Conservation (phyloP, 192 early-diverging fungal species). For the Gamsiella multidivaricata region DNA sequence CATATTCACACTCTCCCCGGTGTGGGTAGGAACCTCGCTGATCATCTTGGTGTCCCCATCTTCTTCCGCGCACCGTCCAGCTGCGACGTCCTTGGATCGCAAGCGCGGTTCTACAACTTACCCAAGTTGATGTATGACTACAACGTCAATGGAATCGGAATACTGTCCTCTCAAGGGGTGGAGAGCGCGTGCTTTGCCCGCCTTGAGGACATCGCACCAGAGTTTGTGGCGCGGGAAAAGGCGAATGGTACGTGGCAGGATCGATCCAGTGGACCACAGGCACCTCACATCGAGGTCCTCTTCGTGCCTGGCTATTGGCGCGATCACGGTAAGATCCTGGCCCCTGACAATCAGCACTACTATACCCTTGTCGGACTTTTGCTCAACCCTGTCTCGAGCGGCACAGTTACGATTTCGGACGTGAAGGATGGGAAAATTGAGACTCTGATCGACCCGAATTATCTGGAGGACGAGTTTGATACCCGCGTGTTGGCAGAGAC, state of each 20-base stretch:
- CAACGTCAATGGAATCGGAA: slow-evolving; percentile 18
- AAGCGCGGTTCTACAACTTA: not conserved
- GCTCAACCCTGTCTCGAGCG: slow-evolving; percentile 36
- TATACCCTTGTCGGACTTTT: slow-evolving; percentile 22
- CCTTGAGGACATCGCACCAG: slow-evolving; percentile 38
- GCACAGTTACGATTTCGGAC: slow-evolving; percentile 33
- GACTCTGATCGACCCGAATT: slow-evolving; percentile 45
- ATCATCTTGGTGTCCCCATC: slow-evolving; percentile 48
- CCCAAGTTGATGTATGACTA: slow-evolving; percentile 25
- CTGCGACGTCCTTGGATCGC: not conserved
- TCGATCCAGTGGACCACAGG: slow-evolving; percentile 26
- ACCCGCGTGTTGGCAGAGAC: slow-evolving; percentile 32
- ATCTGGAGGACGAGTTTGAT: slow-evolving; percentile 36
- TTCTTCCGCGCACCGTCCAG: slow-evolving; percentile 8
- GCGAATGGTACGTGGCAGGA: slow-evolving; percentile 49
- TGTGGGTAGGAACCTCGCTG: slow-evolving; percentile 53
- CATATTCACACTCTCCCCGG: slow-evolving; percentile 52
- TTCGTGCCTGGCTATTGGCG: slow-evolving; percentile 14
- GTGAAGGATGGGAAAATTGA: slow-evolving; percentile 31
- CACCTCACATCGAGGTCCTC: slow-evolving; percentile 41
- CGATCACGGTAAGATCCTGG: not conserved
- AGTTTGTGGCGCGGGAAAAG: slow-evolving; percentile 50
- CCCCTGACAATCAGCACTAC: slow-evolving; percentile 21
- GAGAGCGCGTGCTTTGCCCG: slow-evolving; percentile 34
- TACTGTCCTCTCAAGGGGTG: slow-evolving; percentile 10